Evolutionary conservation across 2,329 filamentous ascomycete species (phyloP).

Genomic region (Exophiala sp.): DNA sequence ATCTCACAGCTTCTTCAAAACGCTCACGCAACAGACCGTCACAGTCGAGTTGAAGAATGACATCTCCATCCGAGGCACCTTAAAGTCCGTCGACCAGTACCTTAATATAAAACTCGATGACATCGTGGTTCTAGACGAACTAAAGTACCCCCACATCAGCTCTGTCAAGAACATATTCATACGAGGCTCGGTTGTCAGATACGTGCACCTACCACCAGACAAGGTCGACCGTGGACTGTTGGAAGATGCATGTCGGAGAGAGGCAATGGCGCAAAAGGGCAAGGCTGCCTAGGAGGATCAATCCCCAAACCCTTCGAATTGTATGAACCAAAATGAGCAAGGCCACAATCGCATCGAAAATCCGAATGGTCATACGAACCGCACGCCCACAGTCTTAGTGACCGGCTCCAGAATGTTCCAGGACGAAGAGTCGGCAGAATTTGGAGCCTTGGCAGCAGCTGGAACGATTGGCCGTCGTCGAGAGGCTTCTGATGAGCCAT

Average conservation of each 20-base stretch:
- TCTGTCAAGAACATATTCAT: constrained; percentile 97
- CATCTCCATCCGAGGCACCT: constrained; percentile 88
- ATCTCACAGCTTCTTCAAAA: constrained; percentile 76
- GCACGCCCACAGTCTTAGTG: too few species aligned
- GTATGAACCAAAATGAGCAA: background rate
- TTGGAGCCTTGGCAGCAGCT: too few species aligned
- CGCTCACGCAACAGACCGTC: constrained; percentile 93
- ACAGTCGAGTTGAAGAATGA: constrained; percentile 99
- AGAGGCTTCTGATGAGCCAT: too few species aligned
- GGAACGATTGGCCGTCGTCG: too few species aligned
- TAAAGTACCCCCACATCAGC: constrained; percentile 88
- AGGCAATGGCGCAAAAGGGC: constrained; percentile 43
- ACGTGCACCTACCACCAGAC: constrained; percentile 78
- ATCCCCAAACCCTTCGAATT: background rate
- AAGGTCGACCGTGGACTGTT: constrained; percentile 82
- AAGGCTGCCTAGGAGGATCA: constrained; percentile 5
- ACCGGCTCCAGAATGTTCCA: too few species aligned
- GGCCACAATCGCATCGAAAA: too few species aligned
- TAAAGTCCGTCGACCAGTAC: constrained; percentile 98
- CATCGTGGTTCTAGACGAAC: constrained; percentile 85
- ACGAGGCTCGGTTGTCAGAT: constrained; percentile 85
- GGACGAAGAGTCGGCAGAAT: too few species aligned
- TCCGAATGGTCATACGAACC: too few species aligned
- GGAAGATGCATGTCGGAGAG: constrained; percentile 87
- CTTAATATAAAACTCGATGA: constrained; percentile 99